Evolutionary conservation across 768 basidiomycete genomes (phyloP).

Genomic region (Kwoniella botswanensis): DNA sequence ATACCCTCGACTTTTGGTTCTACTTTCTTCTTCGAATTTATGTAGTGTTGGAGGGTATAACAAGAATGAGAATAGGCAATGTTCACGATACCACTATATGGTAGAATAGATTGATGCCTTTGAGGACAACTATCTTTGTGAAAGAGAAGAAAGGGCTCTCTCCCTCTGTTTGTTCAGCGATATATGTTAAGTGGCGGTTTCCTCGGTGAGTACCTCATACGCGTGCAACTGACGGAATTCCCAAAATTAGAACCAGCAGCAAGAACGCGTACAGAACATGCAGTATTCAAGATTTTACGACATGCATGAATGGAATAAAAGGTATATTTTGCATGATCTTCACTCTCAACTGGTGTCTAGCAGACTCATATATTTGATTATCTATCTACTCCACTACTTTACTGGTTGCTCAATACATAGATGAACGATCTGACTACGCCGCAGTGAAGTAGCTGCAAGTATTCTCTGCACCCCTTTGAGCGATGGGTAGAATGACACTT

Average conservation of each 20-base stretch:
- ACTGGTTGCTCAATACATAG: too few species aligned
- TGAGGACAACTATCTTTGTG: background rate
- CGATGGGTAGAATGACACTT: conserved; percentile 40
- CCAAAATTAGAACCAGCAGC: background rate
- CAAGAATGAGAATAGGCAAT: background rate
- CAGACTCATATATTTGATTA: too few species aligned
- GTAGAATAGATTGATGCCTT: conserved; percentile 1
- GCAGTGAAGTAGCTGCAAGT: conserved; percentile 28
- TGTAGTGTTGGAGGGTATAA: background rate
- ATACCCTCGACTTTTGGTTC: too few species aligned
- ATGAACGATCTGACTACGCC: background rate
- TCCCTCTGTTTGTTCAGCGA: background rate
- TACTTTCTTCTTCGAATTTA: too few species aligned
- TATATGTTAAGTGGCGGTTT: background rate
- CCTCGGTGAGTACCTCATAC: background rate
- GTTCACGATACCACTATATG: background rate
- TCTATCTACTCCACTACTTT: too few species aligned
- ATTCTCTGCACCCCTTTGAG: conserved; percentile 46
- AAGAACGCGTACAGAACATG: background rate
- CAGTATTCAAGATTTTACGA: too few species aligned
- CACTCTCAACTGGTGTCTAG: too few species aligned
- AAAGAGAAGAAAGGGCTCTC: conserved; percentile 5
- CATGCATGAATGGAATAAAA: background rate
- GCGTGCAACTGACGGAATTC: too few species aligned
- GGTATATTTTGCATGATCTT: background rate